Conservation (phyloP, 1,139 yeast genomes). For the Magnusiomyces magnusii region DNA sequence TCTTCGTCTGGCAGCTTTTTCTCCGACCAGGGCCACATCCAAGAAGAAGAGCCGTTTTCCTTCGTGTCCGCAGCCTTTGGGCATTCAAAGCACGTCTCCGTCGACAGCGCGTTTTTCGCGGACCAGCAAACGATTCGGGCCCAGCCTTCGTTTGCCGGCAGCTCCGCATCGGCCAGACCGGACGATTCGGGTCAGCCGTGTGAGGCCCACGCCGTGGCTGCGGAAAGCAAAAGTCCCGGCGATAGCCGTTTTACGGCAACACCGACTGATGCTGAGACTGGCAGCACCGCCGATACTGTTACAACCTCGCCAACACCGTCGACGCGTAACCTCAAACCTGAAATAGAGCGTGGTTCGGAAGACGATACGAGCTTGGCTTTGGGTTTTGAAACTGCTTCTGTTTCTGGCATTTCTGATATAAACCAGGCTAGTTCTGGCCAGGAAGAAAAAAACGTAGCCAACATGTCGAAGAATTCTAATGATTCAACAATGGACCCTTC, state of each 20-base stretch:
- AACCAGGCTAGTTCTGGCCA: background rate
- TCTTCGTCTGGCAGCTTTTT: background rate
- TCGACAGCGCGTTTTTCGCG: background rate
- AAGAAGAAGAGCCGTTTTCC: background rate
- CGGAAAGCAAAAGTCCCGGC: no score
- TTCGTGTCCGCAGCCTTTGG: background rate
- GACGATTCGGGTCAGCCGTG: background rate
- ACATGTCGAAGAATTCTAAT: background rate
- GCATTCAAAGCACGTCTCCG: background rate
- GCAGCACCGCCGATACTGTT: background rate
- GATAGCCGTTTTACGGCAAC: no score
- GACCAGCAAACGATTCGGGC: background rate
- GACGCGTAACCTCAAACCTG: background rate
- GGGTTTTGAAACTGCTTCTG: background rate
- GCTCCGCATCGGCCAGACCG: background rate
- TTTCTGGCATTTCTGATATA: background rate
- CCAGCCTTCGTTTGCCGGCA: background rate
- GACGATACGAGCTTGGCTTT: background rate
- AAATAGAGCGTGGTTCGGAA: background rate
- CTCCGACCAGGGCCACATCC: background rate
- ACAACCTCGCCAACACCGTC: background rate
- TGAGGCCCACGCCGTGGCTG: background rate
- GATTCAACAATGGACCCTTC: background rate
- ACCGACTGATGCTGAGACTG: no score
- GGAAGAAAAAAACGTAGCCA: background rate